Base-by-base conservation (phyloP, 2,329 filamentous ascomycete genomes). In the Botrytis fragariae region DNA sequence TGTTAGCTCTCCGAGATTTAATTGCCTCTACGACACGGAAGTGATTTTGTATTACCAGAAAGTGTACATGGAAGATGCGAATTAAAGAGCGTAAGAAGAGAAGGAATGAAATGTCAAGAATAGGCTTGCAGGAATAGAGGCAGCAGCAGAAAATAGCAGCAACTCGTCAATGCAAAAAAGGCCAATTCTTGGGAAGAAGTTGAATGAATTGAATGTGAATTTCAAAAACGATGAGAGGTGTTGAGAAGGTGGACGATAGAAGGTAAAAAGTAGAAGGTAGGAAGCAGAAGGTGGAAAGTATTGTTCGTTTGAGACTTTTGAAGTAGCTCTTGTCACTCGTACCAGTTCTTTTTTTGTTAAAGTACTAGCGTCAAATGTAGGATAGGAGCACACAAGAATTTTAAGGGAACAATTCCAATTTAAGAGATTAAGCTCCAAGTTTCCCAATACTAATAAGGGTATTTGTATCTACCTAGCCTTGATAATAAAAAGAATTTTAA, bases 1-100 rank as follows among this genome's bases (percentile, higher is more conserved):
- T 71, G 70, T 75, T 67, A 75, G 73, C 63, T 44, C 71, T 60
- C 71, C 72, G 69, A 57, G 73, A 35, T 67, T 6, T 64, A 6
- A 61, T 51, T 32, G 29, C n/a, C 18, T 22, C 29, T 69, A 5
- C 51, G 32, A 45, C 8, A 37, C 45, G 57, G 57, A 39, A n/a
- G 59, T 42, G 39, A 57, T 7, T 44, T 62, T 32, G 37, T 54
- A 59, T 69, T 77, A 79, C 77, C 77, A 77, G 77, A 77, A 72
- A 69, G 75, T 77, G 77, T 77, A 79, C 78, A 78, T 78, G 75
- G 76, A 77, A 74, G 63, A 76, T 77, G 76, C 77, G 77, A 76
- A 77, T 76, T 74, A 77, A 78, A 71, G 75, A 77, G 77, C 44
- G 75, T 77, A 74, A 69, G 76, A 79, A 75, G 63, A 68, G 77